Percentiles rank a stretch among this genome's conserved stretches.
Conservation (phyloP, 768 basidiomycete species). For the Boletus insuetus region DNA sequence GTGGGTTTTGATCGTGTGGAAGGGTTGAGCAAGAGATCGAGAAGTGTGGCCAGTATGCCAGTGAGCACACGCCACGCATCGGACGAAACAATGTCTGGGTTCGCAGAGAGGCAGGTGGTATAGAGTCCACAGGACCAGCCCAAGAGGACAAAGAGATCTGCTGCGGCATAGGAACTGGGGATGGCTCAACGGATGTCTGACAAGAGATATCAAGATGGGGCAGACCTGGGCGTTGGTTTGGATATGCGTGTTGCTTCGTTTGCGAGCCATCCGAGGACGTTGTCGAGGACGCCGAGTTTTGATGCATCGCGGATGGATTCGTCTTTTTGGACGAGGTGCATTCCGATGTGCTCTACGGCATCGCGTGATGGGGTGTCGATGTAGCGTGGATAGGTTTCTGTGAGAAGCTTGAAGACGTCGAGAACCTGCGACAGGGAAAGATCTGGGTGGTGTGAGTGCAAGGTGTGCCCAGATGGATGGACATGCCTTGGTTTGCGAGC, state of each 20-base stretch:
- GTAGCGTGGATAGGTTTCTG: slow-evolving; percentile 77
- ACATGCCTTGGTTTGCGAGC: slow-evolving; percentile 57
- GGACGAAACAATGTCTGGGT: slow-evolving; percentile 45
- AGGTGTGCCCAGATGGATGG: not conserved
- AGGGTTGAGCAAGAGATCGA: slow-evolving; percentile 57
- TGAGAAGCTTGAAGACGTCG: slow-evolving; percentile 73
- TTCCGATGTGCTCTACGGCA: slow-evolving; percentile 66
- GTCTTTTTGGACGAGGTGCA: slow-evolving; percentile 63
- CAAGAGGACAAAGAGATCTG: slow-evolving; percentile 65
- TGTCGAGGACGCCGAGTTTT: slow-evolving; percentile 61
- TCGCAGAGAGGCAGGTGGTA: slow-evolving; percentile 43
- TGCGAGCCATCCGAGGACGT: slow-evolving; percentile 74
- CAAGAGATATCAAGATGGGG: slow-evolving; percentile 3
- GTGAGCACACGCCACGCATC: slow-evolving; percentile 53
- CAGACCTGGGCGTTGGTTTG: slow-evolving; percentile 58
- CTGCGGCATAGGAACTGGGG: slow-evolving; percentile 48
- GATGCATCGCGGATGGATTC: slow-evolving; percentile 42
- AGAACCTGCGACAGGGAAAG: slow-evolving; percentile 55
- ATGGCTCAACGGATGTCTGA: not conserved
- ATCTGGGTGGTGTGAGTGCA: slow-evolving; percentile 39
- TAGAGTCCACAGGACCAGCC: slow-evolving; percentile 71
- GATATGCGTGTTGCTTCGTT: slow-evolving; percentile 60
- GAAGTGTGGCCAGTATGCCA: slow-evolving; percentile 53
- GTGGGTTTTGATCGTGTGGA: slow-evolving; percentile 53
- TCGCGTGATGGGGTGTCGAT: slow-evolving; percentile 66